These are phyloP conservation scores for Triangularia setosa DNA, from an alignment of 2,329 filamentous ascomycete species.

Conservation along the genomic window DNA sequence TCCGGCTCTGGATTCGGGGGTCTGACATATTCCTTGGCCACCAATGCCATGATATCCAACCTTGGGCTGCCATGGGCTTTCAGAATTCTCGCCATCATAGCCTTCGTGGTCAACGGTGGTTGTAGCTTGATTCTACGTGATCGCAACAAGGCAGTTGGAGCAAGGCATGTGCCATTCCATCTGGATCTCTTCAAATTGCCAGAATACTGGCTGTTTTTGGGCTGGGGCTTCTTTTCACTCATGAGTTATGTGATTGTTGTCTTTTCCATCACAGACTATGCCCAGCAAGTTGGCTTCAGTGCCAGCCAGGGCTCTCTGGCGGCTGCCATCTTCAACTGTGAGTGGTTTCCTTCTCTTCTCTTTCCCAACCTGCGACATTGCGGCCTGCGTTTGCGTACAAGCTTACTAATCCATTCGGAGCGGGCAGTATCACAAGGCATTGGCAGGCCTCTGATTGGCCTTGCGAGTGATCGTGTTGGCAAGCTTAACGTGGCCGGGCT, in stretches of 20 bases:
- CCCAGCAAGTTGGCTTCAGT: conserved; percentile 61
- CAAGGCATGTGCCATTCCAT: conserved; percentile 65
- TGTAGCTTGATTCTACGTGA: conserved; percentile 64
- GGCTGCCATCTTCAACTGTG: conserved; percentile 68
- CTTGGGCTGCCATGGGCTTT: conserved; percentile 66
- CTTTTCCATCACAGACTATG: conserved; percentile 73
- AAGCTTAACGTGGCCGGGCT: conserved; percentile 68
- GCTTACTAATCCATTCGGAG: conserved; percentile 4
- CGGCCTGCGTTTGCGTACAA: background rate
- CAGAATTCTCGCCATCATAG: conserved; percentile 59
- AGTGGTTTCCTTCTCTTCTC: conserved; percentile 31
- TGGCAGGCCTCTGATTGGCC: conserved; percentile 68
- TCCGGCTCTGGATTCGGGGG: conserved; percentile 75
- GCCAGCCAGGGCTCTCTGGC: conserved; percentile 65
- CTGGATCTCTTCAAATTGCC: conserved; percentile 54
- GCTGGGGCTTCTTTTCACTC: conserved; percentile 68
- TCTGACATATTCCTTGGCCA: conserved; percentile 62
- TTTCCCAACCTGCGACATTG: background rate
- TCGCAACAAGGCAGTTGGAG: conserved; percentile 66
- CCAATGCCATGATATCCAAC: conserved; percentile 63
- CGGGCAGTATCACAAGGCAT: conserved; percentile 55
- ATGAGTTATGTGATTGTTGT: conserved; percentile 73
- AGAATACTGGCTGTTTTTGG: conserved; percentile 62
- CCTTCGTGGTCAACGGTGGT: conserved; percentile 59
- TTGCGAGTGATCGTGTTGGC: conserved; percentile 66